phyloP scores from a whole-genome alignment of 179 eudicot species.

The Beta lomatogona region DNA sequence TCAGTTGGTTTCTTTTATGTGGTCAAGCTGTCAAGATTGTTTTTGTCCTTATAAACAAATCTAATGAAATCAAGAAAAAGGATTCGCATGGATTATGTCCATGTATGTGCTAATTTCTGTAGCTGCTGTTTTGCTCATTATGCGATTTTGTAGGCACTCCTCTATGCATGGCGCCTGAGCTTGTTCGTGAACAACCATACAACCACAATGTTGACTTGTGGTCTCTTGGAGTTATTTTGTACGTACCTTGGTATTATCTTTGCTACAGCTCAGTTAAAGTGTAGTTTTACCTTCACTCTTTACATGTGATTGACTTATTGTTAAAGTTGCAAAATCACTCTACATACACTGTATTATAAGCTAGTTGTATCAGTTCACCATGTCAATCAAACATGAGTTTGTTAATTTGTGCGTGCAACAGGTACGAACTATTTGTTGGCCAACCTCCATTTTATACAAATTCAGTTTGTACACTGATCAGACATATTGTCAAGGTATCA shows the following conservation, averaged over 20 bases:
- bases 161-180: conserved; percentile 96
- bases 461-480: conserved; percentile 87
- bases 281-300: background rate
- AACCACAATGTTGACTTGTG: conserved; percentile 84
- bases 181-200: conserved; percentile 95
- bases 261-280: background rate
- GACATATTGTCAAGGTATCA: conserved; percentile 85
- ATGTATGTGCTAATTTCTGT: too few species aligned
- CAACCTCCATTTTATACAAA: conserved; percentile 97
- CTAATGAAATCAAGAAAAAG: too few species aligned
- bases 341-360: background rate
- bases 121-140: background rate
- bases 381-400: conserved; percentile 3
- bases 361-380: background rate
- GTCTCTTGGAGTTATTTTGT: conserved; percentile 98
- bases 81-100: too few species aligned
- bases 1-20: too few species aligned
- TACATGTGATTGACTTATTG: background rate
- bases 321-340: background rate
- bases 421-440: conserved; percentile 94
- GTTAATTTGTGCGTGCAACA: conserved; percentile 34
- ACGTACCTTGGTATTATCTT: conserved; percentile 36
- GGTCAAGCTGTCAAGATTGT: too few species aligned
- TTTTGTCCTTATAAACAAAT: too few species aligned
- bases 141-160: conserved; percentile 69